These are phyloP conservation scores for Saccharomycopsis babjevae DNA, from an alignment of 805 yeast species.

Conservation along the genomic window DNA sequence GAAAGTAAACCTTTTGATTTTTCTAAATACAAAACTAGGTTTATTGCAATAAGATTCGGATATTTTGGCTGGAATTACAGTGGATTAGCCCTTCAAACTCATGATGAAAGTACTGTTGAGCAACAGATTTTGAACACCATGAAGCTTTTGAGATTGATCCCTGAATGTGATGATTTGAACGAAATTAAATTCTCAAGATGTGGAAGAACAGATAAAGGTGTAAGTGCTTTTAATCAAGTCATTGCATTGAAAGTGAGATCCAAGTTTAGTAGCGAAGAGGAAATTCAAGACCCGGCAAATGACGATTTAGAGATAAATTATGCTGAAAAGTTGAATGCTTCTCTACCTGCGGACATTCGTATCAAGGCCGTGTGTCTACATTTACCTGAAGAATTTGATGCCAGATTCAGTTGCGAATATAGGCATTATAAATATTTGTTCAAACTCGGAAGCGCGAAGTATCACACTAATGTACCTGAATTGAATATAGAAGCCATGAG, in stretches of 20 bases:
- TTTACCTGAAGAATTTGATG: conserved; percentile 79
- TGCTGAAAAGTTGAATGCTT: conserved; percentile 59
- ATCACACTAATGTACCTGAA: background rate
- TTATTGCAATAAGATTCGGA: conserved; percentile 73
- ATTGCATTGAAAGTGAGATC: conserved; percentile 74
- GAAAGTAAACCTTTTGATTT: conserved; percentile 42
- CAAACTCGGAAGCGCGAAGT: conserved; percentile 26
- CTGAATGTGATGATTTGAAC: conserved; percentile 48
- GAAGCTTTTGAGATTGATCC: conserved; percentile 53
- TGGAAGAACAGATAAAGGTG: conserved; percentile 37
- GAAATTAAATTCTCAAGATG: conserved; percentile 58
- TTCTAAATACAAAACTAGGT: conserved; percentile 49
- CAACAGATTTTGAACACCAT: conserved; percentile 64
- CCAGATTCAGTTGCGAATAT: conserved; percentile 79
- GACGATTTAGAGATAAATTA: conserved; percentile 72
- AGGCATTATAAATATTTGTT: conserved; percentile 85
- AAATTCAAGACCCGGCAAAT: conserved; percentile 43
- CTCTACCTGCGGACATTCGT: conserved; percentile 72
- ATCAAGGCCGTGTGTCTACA: conserved; percentile 74
- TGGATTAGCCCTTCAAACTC: conserved; percentile 78
- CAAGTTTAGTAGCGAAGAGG: conserved; percentile 41
- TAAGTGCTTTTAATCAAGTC: conserved; percentile 90
- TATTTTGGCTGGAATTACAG: conserved; percentile 92
- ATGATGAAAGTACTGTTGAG: conserved; percentile 78
- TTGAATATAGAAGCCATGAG: conserved; percentile 61